Conservation (phyloP, 805 yeast species). For the Candida alai region DNA sequence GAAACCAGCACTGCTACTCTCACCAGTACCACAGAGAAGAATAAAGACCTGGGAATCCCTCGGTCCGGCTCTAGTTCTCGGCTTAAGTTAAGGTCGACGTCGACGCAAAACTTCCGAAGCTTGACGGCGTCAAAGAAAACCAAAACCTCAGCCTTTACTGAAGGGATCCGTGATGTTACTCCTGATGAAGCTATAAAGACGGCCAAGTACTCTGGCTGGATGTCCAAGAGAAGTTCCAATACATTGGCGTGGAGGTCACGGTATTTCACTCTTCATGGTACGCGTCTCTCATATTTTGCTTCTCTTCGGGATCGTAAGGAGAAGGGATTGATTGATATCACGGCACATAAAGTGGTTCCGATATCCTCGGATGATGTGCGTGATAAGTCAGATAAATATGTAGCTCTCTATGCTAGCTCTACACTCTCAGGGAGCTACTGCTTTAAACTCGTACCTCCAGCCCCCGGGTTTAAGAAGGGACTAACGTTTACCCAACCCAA, state of each 20-base stretch:
- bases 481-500: slow-evolving; percentile 95
- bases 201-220: slow-evolving; percentile 88
- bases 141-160: slow-evolving; percentile 77
- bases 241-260: slow-evolving; percentile 87
- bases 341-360: slow-evolving; percentile 88
- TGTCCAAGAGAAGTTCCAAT: slow-evolving; percentile 83
- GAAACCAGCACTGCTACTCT: neutral
- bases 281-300: slow-evolving; percentile 84
- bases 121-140: slow-evolving; percentile 51
- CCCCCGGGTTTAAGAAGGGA: slow-evolving; percentile 94
- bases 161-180: slow-evolving; percentile 74
- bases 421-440: slow-evolving; percentile 93
- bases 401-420: slow-evolving; percentile 86
- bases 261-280: slow-evolving; percentile 83
- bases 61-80: slow-evolving; percentile 25
- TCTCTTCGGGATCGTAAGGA: slow-evolving; percentile 77
- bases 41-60: slow-evolving; percentile 2
- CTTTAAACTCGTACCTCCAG: slow-evolving; percentile 92
- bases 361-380: slow-evolving; percentile 34
- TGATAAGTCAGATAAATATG: slow-evolving; percentile 68
- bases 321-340: slow-evolving; percentile 90
- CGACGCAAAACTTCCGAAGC: slow-evolving; percentile 47
- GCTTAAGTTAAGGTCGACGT: slow-evolving; percentile 50
- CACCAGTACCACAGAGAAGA: too few relatives aligned
- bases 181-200: slow-evolving; percentile 76